Evolutionary conservation across 202 grass and related monocot genomes (phyloP), one percentile per base, ranked within the genome.

Genomic region (Brachypodium distachyon): DNA sequence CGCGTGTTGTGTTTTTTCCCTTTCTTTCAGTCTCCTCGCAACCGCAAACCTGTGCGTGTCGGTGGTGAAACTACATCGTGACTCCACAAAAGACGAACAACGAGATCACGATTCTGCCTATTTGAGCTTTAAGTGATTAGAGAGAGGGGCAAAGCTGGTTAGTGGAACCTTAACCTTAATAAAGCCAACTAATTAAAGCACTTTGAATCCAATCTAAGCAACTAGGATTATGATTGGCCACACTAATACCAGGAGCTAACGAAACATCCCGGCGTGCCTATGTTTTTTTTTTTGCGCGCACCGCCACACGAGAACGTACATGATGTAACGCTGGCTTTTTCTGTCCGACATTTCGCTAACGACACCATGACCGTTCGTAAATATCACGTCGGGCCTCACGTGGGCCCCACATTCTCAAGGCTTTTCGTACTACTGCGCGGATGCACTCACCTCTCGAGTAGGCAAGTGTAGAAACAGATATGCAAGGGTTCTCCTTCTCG

Each of bases 181-280:
- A 67, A 67, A 67, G 64, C 64, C n/a, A n/a, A n/a, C n/a, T 6
- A 29, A 47, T 31, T 79, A 83, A 87, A 88, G 86, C 44, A 80
- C 65, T 70, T 69, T 70, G 61, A 56, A 84, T 79, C 21, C 74
- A 68, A 69, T 79, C 52, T 88, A 72, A 72, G 51, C 66, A 83
- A 61, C 34, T 55, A 83, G 66, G 58, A 65, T 38, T 49, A 46
- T 38, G 11, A 46, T 61, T 62, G 69, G 61, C 29, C 13, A 36
- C 53, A 36, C 9, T 25, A 37, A 0, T 3, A 1, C 4, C 1
- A 13, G 70, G 25, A 79, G 49, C 34, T 56, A 79, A 79, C 34
- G 44, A 79, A 79, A 79, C 36, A 63, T 52, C 67, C 56, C 10
- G 56, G 14, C 33, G 33, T 36, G n/a, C n/a, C n/a, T n/a, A n/a